Evolutionary conservation across 306 rosid species (phyloP).

Genomic region (Vicia sativa): DNA sequence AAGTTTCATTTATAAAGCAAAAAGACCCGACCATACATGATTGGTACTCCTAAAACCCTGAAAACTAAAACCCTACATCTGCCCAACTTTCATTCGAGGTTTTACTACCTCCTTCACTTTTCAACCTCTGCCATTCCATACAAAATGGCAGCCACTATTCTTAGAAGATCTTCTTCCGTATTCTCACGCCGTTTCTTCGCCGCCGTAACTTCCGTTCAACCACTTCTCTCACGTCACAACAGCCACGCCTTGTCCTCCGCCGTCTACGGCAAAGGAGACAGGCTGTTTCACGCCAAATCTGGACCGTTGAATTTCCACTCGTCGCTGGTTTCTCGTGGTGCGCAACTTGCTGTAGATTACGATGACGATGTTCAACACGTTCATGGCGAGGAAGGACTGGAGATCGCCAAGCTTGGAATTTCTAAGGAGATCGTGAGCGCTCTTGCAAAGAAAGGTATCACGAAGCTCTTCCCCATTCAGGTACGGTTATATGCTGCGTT

Average conservation of each 20-base stretch:
- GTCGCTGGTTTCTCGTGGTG: constrained; percentile 21
- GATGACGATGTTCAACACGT: neutral
- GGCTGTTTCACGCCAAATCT: constrained; percentile 26
- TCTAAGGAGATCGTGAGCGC: constrained; percentile 74
- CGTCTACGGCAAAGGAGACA: constrained; percentile 2
- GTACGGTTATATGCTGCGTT: constrained; percentile 31
- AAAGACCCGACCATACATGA: no score
- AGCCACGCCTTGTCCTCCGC: neutral
- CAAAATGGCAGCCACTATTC: constrained; percentile 7
- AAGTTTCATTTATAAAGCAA: no score
- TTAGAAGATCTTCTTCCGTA: constrained; percentile 32
- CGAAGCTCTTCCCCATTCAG: constrained; percentile 93
- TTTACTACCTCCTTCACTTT: neutral
- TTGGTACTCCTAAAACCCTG: no score
- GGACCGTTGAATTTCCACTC: constrained; percentile 28
- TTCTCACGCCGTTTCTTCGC: constrained; percentile 35
- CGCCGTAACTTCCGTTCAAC: constrained; percentile 22
- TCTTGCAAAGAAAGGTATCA: constrained; percentile 76
- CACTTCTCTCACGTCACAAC: neutral
- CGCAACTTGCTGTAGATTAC: constrained; percentile 34
- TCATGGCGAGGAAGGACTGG: constrained; percentile 66
- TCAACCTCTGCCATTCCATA: neutral
- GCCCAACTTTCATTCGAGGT: neutral
- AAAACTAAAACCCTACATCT: neutral
- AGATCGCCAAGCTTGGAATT: constrained; percentile 75